Conservation (phyloP, 2,329 filamentous ascomycete genomes). For the Exophiala lecanii-corni region DNA sequence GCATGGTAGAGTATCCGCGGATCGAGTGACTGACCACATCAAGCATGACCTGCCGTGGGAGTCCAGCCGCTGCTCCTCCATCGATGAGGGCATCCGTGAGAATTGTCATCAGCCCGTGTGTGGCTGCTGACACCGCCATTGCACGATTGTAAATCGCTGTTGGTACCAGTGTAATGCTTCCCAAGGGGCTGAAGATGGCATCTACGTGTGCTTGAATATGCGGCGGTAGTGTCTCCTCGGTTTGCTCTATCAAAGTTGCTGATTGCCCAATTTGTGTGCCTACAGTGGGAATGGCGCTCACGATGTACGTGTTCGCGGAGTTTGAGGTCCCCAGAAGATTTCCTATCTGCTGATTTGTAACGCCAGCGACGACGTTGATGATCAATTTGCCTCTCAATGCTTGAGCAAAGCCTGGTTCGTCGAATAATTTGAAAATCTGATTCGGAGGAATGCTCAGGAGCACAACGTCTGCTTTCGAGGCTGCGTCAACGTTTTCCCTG, state of each 20-base stretch:
- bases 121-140: not conserved
- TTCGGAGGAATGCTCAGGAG: constrained; percentile 29
- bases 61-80: not conserved
- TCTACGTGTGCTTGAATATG: not conserved
- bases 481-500: not conserved
- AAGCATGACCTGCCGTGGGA: not conserved
- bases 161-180: not conserved
- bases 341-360: constrained; percentile 25
- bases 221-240: not conserved
- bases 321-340: not conserved
- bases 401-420: constrained; percentile 34
- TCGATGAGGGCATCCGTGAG: not conserved
- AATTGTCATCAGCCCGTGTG: not conserved
- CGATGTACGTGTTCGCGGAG: not conserved
- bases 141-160: not conserved
- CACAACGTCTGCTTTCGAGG: not conserved
- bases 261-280: not conserved
- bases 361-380: constrained; percentile 49
- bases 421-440: constrained; percentile 38
- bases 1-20: not conserved
- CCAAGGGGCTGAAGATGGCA: not conserved
- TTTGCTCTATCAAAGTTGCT: not conserved
- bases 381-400: constrained; percentile 44
- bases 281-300: not conserved
- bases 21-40: not conserved